Base-by-base conservation (phyloP, 2,329 filamentous ascomycete genomes). In the Berkeleyomyces rouxiae region DNA sequence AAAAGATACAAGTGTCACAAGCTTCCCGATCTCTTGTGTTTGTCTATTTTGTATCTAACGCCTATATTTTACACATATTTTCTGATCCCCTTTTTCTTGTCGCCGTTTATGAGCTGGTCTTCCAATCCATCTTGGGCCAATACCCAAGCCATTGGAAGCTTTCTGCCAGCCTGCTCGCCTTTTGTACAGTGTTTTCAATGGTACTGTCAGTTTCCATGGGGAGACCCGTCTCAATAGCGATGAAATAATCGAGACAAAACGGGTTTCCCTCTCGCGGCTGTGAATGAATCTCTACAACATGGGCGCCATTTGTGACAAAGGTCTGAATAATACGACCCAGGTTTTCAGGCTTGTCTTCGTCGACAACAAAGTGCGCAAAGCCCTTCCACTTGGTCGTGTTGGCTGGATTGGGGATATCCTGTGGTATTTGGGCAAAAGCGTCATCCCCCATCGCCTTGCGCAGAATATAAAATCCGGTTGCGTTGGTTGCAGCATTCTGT, bases 381-480 rank as follows among this genome's bases (percentile, higher is more conserved):
- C 60, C 63, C 47, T 62, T 64, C 63, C 63, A 64, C 10, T 16
- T 43, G 31, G 40, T 60, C 13, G 57, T 39, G n/a, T 59, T 57
- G 4, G 55, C 39, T 6, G 58, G 47, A 36, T 40, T 53, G 9
- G 60, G 63, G n/a, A 64, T 64, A 16, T 62, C 60, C 36, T 61
- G 23, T 3, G 63, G 63, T 47, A 64, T 64, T 7, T 51, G 60
- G 4, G 51, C 46, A 58, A 62, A 59, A 49, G 58, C 42, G 9
- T 64, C 60, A 3, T 58, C 66, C 3, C 66, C 63, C 2, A 69
- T 66, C 23, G 72, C 71, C 62, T 69, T 73, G 13, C 78, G 72
- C 40, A 92, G 72, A 33, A 92, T 78, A 67, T 92, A 82, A 72
- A 93, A 93, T 49, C 88, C 76, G 40, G 88, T 93, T n/a, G 79